Percentiles rank a stretch among this genome's conserved stretches.
These are phyloP conservation scores for Debaryomyces prosopidis DNA, from an alignment of 805 yeast species.

Conservation along the genomic window DNA sequence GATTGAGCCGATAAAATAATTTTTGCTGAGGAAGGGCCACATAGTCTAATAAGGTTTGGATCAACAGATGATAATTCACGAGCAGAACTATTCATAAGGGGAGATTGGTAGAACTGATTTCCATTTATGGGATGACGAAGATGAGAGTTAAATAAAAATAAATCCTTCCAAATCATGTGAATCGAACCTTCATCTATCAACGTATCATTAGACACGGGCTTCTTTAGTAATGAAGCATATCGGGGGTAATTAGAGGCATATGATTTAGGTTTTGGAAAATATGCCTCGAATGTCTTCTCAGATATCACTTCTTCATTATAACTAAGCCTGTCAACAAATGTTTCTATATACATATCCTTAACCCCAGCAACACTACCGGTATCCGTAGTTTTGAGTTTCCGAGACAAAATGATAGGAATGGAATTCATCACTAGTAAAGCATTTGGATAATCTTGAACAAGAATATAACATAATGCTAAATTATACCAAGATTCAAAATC, in stretches of 20 bases:
- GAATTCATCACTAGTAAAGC: conserved; percentile 73
- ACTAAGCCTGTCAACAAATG: conserved; percentile 18
- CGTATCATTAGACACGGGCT: background rate
- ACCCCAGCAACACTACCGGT: conserved; percentile 22
- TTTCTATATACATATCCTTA: conserved; percentile 23
- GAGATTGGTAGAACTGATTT: conserved; percentile 34
- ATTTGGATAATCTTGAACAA: conserved; percentile 51
- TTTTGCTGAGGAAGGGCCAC: conserved; percentile 28
- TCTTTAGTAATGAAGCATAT: background rate
- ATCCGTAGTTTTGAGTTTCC: conserved; percentile 35
- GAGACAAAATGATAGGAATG: conserved; percentile 62
- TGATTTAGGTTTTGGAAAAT: conserved; percentile 27
- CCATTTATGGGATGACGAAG: conserved; percentile 38
- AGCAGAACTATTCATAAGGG: conserved; percentile 31
- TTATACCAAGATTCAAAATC: conserved; percentile 75
- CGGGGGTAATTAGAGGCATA: background rate
- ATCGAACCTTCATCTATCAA: conserved; percentile 27
- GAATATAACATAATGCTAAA: conserved; percentile 59
- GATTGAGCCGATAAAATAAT: conserved; percentile 32
- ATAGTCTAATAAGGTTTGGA: conserved; percentile 23
- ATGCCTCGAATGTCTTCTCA: conserved; percentile 25
- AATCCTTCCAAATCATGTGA: conserved; percentile 32
- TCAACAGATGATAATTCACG: conserved; percentile 39
- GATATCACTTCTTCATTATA: conserved; percentile 23
- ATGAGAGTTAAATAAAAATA: conserved; percentile 27